These are phyloP conservation scores for Boletus rex-veris DNA, from an alignment of 768 basidiomycete genomes.

Conservation along the genomic window DNA sequence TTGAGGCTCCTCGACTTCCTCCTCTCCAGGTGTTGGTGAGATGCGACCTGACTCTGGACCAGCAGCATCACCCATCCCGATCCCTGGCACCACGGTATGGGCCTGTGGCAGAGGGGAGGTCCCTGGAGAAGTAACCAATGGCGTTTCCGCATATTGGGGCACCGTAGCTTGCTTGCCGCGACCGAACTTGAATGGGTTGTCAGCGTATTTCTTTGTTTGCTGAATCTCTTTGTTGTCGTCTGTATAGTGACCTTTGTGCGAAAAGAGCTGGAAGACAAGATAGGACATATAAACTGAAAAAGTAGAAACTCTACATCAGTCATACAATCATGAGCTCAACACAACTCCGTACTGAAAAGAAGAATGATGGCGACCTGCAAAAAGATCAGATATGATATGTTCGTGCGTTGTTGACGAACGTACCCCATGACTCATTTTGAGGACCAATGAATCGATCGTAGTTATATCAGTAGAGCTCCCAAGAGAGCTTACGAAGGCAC, in stretches of 20 bases:
- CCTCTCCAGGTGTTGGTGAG: constrained; percentile 10
- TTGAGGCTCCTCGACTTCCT: constrained; percentile 43
- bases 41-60: constrained; percentile 12
- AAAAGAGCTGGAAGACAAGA: constrained; percentile 76
- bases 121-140: constrained; percentile 5
- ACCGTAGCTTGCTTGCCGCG: constrained; percentile 6
- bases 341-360: constrained; percentile 57
- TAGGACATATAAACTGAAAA: constrained; percentile 66
- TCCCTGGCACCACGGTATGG: not conserved
- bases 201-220: constrained; percentile 40
- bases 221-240: constrained; percentile 37
- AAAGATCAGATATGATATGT: constrained; percentile 6
- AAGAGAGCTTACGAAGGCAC: constrained; percentile 69
- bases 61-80: not conserved
- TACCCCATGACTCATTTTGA: constrained; percentile 77
- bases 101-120: constrained; percentile 7
- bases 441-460: constrained; percentile 43
- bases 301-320: not conserved
- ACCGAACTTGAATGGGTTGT: constrained; percentile 36
- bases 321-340: not conserved
- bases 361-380: constrained; percentile 69
- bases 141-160: constrained; percentile 2
- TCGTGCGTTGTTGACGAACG: constrained; percentile 17
- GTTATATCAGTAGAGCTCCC: constrained; percentile 15
- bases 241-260: constrained; percentile 70